Conservation (phyloP, 345 rosid species). For the Melaleuca alternifolia region DNA sequence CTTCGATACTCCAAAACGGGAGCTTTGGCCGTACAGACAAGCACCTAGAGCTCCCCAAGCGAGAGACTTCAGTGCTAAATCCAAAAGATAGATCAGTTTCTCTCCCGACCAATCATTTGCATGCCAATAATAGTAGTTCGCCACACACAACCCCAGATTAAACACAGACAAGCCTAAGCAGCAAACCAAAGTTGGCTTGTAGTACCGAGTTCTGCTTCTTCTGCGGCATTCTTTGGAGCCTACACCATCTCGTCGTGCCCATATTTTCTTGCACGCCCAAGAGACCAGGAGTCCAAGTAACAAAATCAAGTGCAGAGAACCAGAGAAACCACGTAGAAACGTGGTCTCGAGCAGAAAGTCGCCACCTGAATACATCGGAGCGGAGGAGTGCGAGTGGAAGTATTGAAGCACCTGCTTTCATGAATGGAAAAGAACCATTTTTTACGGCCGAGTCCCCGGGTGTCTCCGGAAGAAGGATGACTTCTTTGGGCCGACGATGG, state of each 20-base stretch:
- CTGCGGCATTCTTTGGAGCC: not conserved
- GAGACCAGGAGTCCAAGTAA: not conserved
- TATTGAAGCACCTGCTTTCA: not conserved
- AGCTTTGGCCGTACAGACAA: slow-evolving; percentile 16
- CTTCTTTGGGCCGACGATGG: not conserved
- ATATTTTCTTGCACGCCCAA: slow-evolving; percentile 1
- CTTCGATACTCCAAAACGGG: slow-evolving; percentile 12
- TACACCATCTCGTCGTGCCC: not conserved
- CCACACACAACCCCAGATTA: slow-evolving; percentile 31
- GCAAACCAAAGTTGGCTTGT: slow-evolving; percentile 35
- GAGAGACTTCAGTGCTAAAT: slow-evolving; percentile 43
- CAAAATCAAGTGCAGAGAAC: slow-evolving; percentile 1
- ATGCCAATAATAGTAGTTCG: slow-evolving; percentile 61
- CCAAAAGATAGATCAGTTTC: slow-evolving; percentile 37
- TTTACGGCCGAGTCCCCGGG: not conserved
- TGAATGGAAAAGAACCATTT: not conserved
- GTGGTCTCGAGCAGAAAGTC: not conserved
- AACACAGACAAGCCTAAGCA: slow-evolving; percentile 42
- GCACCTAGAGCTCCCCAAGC: slow-evolving; percentile 52
- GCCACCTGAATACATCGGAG: not conserved
- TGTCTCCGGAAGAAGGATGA: not conserved
- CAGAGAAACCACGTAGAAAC: slow-evolving; percentile 7
- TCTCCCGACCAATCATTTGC: slow-evolving; percentile 44
- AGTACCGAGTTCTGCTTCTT: slow-evolving; percentile 1
- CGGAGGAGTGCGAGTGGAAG: not conserved